These are phyloP conservation scores for Macrophomina pseudophaseolina DNA, from an alignment of 2,329 filamentous ascomycete species.

Conservation along the genomic window DNA sequence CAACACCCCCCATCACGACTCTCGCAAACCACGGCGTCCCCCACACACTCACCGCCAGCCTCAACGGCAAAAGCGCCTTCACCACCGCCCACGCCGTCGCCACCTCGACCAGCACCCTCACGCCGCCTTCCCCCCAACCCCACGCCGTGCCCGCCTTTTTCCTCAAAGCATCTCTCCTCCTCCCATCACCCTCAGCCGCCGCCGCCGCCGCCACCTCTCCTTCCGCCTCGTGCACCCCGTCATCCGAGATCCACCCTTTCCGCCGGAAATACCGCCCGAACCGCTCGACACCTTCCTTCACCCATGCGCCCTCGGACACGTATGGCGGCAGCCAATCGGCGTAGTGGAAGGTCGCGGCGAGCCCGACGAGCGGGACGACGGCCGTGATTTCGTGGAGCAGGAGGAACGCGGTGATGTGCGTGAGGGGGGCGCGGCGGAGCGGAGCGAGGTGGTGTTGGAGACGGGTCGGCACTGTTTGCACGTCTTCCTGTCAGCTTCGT, in stretches of 20 bases:
- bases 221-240: constrained; percentile 52
- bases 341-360: constrained; percentile 82
- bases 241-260: constrained; percentile 71
- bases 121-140: constrained; percentile 51
- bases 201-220: constrained; percentile 33
- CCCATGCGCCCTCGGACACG: constrained; percentile 58
- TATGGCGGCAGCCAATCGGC: constrained; percentile 71
- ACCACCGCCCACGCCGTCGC: constrained; percentile 91
- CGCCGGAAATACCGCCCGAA: constrained; percentile 78
- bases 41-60: constrained; percentile 82
- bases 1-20: constrained; percentile 36
- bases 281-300: constrained; percentile 68
- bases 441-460: constrained; percentile 72
- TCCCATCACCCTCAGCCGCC: constrained; percentile 31
- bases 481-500: too few species aligned
- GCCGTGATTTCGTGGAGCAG: constrained; percentile 92
- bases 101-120: constrained; percentile 53
- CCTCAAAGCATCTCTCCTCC: constrained; percentile 31
- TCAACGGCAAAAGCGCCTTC: constrained; percentile 79
- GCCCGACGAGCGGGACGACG: constrained; percentile 74
- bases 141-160: constrained; percentile 43
- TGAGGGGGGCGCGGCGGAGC: constrained; percentile 76
- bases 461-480: constrained; percentile 57
- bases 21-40: constrained; percentile 91
- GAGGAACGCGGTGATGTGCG: constrained; percentile 84